These are phyloP conservation scores for Volvox reticuliferus DNA, from an alignment of 139 green algal genomes.

Conservation along the genomic window DNA sequence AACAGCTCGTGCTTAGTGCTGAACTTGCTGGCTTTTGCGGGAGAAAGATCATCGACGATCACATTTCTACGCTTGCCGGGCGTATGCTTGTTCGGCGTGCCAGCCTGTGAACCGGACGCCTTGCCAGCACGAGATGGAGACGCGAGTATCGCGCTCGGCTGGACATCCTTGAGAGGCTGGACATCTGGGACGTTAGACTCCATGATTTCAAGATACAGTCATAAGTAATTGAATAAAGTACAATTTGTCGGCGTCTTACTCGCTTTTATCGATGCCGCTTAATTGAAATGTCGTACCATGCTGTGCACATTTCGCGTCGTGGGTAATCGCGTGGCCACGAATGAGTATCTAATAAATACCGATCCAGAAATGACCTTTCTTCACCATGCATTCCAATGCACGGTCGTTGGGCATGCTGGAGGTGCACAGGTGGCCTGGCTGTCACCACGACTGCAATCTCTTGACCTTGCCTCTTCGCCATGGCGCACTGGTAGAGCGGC, in stretches of 20 bases:
- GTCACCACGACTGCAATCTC: too few species aligned
- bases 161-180: constrained; percentile 7
- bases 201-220: background rate
- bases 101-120: background rate
- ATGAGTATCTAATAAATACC: background rate
- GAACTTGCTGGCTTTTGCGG: background rate
- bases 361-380: background rate
- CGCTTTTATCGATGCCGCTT: background rate
- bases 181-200: background rate
- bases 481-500: too few species aligned
- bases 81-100: constrained; percentile 4
- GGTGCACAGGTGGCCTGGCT: background rate
- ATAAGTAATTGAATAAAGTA: background rate
- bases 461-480: too few species aligned
- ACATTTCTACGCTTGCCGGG: background rate
- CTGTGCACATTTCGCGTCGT: background rate
- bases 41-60: background rate
- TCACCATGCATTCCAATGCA: background rate
- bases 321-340: background rate
- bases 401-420: background rate
- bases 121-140: background rate
- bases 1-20: constrained; percentile 10
- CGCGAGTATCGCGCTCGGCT: background rate
- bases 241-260: background rate
- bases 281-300: background rate